Percentiles rank a stretch among this genome's conserved stretches.
These are phyloP conservation scores for Ascomycota sp. DNA, from an alignment of 2,329 filamentous ascomycete species.

Conservation along the genomic window DNA sequence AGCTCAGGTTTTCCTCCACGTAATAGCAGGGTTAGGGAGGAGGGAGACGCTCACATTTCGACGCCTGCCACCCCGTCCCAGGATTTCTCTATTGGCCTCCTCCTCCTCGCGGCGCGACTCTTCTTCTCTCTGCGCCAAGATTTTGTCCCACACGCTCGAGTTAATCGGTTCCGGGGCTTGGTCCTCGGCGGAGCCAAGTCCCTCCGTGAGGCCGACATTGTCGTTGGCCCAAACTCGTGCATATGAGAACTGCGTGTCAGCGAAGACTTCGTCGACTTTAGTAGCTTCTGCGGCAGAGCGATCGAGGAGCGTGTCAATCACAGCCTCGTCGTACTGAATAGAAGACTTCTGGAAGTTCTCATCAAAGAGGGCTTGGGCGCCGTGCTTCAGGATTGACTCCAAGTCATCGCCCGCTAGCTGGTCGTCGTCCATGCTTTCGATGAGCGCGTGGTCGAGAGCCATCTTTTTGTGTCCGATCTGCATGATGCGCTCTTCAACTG, in stretches of 20 bases:
- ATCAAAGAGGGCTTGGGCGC: constrained; percentile 66
- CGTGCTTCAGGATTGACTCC: constrained; percentile 70
- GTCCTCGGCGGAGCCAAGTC: constrained; percentile 28
- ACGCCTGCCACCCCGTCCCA: constrained; percentile 66
- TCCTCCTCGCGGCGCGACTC: constrained; percentile 53
- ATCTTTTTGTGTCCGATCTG: constrained; percentile 91
- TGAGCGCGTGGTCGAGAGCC: constrained; percentile 81
- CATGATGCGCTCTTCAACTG: constrained; percentile 86
- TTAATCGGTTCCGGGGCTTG: constrained; percentile 33
- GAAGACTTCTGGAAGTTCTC: constrained; percentile 47
- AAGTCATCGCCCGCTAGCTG: constrained; percentile 59
- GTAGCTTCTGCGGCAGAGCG: constrained; percentile 60
- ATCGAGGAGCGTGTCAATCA: constrained; percentile 80
- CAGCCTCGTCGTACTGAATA: constrained; percentile 59
- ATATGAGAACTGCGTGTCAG: constrained; percentile 68
- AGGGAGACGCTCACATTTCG: constrained; percentile 17
- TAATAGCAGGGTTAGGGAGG: not conserved
- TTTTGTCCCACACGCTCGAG: constrained; percentile 68
- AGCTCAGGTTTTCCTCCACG: constrained; percentile 1
- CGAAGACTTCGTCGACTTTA: constrained; percentile 34
- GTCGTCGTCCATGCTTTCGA: constrained; percentile 75
- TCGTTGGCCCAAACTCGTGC: constrained; percentile 86
- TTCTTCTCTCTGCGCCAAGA: constrained; percentile 61
- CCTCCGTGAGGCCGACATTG: constrained; percentile 40
- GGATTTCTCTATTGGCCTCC: constrained; percentile 42